Evolutionary conservation across 148 eudicot species (phyloP).

Genomic region (Chenopodium berlandieri): DNA sequence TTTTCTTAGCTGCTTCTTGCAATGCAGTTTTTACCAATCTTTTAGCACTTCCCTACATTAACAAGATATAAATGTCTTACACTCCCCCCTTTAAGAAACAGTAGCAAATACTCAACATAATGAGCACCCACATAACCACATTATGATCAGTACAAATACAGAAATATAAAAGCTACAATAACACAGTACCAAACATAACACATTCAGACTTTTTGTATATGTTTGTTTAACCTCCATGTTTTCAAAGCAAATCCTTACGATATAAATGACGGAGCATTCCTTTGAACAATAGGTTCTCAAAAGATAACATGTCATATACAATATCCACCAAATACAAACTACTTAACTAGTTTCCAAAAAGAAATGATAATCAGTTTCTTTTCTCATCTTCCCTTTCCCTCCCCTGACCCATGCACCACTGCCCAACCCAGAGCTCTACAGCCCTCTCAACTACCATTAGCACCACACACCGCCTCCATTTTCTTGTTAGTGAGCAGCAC

Average conservation of each 20-base stretch:
- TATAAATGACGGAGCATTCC: neutral
- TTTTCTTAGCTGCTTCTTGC: conserved; percentile 64
- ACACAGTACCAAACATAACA: too few relatives aligned
- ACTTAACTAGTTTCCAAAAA: too few relatives aligned
- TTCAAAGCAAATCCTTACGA: too few relatives aligned
- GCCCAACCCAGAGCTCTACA: too few relatives aligned
- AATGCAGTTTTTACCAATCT: conserved; percentile 54
- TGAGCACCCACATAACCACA: neutral
- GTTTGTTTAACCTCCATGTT: too few relatives aligned
- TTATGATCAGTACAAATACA: neutral
- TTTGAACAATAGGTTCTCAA: neutral
- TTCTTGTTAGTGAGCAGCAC: too few relatives aligned
- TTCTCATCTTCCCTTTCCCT: too few relatives aligned
- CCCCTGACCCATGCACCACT: too few relatives aligned
- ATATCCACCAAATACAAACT: neutral
- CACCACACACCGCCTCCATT: too few relatives aligned
- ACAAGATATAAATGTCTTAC: conserved; percentile 6
- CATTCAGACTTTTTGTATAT: too few relatives aligned
- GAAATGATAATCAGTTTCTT: too few relatives aligned
- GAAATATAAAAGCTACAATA: neutral
- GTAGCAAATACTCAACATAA: neutral
- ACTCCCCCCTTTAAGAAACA: neutral
- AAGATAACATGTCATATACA: neutral
- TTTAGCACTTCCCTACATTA: conserved; percentile 55
- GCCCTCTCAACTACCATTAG: too few relatives aligned